A percentile compares a stretch with the other conserved stretches of the same genome.
Evolutionary conservation across 2,329 filamentous ascomycete species (phyloP).

Genomic region (Phaeosphaeriaceae sp.): DNA sequence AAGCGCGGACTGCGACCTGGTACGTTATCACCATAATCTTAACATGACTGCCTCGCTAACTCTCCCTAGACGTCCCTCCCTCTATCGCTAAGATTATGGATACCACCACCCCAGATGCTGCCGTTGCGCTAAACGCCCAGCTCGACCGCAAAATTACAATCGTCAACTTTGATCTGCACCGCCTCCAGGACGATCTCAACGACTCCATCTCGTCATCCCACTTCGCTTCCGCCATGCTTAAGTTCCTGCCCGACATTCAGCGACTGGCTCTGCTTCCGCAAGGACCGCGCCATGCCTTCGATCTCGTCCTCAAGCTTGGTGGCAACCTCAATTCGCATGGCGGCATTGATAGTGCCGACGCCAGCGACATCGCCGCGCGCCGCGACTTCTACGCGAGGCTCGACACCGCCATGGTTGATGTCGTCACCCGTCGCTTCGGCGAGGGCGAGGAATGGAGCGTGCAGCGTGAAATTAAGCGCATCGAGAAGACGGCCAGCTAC

Average conservation of each 20-base stretch:
- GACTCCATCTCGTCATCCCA: conserved; percentile 60
- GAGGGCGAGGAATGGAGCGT: conserved; percentile 62
- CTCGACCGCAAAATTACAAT: conserved; percentile 66
- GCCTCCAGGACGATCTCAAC: conserved; percentile 63
- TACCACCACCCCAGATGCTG: conserved; percentile 56
- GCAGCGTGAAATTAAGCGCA: conserved; percentile 60
- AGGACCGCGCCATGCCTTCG: conserved; percentile 59
- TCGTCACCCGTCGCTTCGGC: conserved; percentile 59
- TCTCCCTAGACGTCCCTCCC: conserved; percentile 57
- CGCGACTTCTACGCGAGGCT: conserved; percentile 58
- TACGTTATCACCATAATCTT: conserved; percentile 33
- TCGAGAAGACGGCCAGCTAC: conserved; percentile 63
- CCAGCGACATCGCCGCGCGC: conserved; percentile 56
- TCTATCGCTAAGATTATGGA: conserved; percentile 62
- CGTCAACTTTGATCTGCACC: conserved; percentile 64
- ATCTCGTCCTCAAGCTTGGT: conserved; percentile 62
- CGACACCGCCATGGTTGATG: conserved; percentile 60
- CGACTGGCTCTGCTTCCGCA: conserved; percentile 57
- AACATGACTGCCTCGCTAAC: conserved; percentile 16
- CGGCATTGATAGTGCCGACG: conserved; percentile 57
- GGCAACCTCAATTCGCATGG: conserved; percentile 64
- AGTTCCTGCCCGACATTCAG: conserved; percentile 61
- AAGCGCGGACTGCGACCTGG: conserved; percentile 61
- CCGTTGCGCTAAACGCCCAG: conserved; percentile 61
- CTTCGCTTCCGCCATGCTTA: conserved; percentile 62